Base-by-base conservation (phyloP, 352 stramenopile genomes). In the Pythium insidiosum region DNA sequence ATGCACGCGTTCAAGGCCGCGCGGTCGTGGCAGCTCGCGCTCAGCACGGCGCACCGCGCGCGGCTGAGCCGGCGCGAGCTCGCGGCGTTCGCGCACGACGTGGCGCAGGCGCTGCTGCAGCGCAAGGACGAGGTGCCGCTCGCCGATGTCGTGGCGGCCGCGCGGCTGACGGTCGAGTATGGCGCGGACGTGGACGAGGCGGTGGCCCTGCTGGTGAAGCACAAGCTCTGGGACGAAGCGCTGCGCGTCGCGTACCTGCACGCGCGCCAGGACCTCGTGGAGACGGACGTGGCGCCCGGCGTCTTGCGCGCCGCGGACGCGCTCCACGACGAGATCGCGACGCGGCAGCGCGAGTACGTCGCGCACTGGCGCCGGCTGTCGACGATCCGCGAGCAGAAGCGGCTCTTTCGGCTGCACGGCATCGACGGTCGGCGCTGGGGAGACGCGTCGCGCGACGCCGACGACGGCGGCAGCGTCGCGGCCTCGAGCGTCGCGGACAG, bases 321-420 rank as follows among this genome's bases (percentile, higher is more conserved):
- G 1, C 30, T 88, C 0, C 25, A 62, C 0, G 67, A 82, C 13
- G 78, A 90, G 20, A 61, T 87, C 21, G 38, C 51, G 24, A 43
- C 48, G 24, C 73, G 68, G 10, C 45, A 74, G 25, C 46, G 53
- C 16, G 45, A 63, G 38, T 90, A 87, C 39, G 28, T 60, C 9
- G 67, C 65, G 42, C 47, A 80, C 43, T 86, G 73, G 67, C 69
- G 62, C 29, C 74, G 78, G 3, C 47, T 87, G 22, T 72, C 55
- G 15, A 77, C 57, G 4, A 77, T 90, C 54, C 73, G 65, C 34
- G 72, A 87, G 46, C 78, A 90, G 50, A 88, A 86, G 54, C 68
- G 71, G 20, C 54, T 90, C 20, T 90, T 88, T 37, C 74, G 76
- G 48, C 54, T 90, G 28, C 75, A 88, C 46, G 78, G 78, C 16